Conservation (phyloP, 2,329 filamentous ascomycete genomes). For the Dendrostoma leiphaemia region DNA sequence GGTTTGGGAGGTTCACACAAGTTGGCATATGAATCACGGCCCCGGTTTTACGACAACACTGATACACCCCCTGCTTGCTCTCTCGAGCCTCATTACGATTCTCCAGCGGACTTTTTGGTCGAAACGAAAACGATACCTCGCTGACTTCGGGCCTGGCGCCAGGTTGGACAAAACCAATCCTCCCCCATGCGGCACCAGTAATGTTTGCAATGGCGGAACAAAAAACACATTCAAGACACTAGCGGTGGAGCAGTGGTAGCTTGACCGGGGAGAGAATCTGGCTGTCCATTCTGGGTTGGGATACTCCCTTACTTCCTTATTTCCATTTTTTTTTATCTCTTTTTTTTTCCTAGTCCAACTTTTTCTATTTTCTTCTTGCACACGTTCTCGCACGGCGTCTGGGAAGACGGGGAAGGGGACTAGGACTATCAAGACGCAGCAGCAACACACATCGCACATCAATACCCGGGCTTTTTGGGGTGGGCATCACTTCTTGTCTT, state of each 20-base stretch:
- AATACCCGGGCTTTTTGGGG: neutral
- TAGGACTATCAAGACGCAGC: neutral
- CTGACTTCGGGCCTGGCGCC: slow-evolving; percentile 5
- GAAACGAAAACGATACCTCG: neutral
- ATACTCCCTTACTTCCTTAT: neutral
- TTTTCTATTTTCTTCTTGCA: neutral
- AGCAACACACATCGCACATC: slow-evolving; percentile 1
- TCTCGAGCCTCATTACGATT: neutral
- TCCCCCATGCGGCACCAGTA: slow-evolving; percentile 7
- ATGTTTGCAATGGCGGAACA: slow-evolving; percentile 10
- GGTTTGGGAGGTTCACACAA: neutral
- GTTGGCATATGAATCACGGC: slow-evolving; percentile 15
- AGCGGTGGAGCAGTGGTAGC: neutral
- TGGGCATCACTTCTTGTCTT: neutral
- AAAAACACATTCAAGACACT: neutral
- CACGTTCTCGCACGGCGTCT: slow-evolving; percentile 3
- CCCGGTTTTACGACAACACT: slow-evolving; percentile 7
- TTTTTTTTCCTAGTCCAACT: neutral
- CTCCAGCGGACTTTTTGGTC: neutral
- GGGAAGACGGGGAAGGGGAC: neutral
- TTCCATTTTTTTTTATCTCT: neutral
- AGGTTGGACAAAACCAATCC: neutral
- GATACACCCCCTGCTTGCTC: slow-evolving; percentile 6
- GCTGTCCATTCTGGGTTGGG: neutral
- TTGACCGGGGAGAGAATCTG: neutral